A percentile compares a stretch with the other conserved stretches of the same genome.
These are phyloP conservation scores for Melanogaster broomeanus DNA, from an alignment of 768 basidiomycete species.

Conservation along the genomic window DNA sequence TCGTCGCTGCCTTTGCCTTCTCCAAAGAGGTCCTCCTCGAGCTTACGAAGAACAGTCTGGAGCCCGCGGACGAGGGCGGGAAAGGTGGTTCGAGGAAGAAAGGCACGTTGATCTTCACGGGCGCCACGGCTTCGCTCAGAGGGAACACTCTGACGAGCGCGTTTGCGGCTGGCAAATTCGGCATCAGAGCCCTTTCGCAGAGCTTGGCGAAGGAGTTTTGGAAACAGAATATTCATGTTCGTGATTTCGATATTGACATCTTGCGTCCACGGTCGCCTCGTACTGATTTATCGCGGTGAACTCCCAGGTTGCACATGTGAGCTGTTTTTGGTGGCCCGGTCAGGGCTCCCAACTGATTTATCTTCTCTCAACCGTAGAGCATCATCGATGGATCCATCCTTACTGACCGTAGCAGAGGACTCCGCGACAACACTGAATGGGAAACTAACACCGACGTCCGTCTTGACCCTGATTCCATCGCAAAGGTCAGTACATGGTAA, in stretches of 20 bases:
- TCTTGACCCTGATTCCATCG: constrained; percentile 69
- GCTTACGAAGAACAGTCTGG: constrained; percentile 54
- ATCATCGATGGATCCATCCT: constrained; percentile 68
- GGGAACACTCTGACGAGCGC: constrained; percentile 63
- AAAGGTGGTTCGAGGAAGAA: constrained; percentile 48
- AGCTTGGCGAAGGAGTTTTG: constrained; percentile 76
- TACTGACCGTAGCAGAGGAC: constrained; percentile 37
- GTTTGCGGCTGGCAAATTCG: constrained; percentile 67
- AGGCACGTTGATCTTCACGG: constrained; percentile 71
- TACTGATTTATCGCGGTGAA: neutral
- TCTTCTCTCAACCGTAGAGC: constrained; percentile 38
- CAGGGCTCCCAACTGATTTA: neutral
- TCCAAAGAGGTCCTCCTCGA: constrained; percentile 58
- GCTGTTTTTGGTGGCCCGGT: constrained; percentile 25
- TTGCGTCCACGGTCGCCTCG: neutral
- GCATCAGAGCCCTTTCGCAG: constrained; percentile 62
- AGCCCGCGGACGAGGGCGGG: constrained; percentile 42
- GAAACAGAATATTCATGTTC: constrained; percentile 71
- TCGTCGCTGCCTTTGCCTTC: constrained; percentile 64
- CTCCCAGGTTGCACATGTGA: constrained; percentile 62
- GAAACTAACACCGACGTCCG: constrained; percentile 46
- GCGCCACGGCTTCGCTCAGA: constrained; percentile 66
- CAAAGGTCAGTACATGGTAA: constrained; percentile 46
- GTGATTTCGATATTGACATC: constrained; percentile 8
- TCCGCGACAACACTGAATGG: constrained; percentile 38